These are phyloP conservation scores for Lobosporangium transversale DNA, from an alignment of 192 early-diverging fungal genomes.

Conservation along the genomic window DNA sequence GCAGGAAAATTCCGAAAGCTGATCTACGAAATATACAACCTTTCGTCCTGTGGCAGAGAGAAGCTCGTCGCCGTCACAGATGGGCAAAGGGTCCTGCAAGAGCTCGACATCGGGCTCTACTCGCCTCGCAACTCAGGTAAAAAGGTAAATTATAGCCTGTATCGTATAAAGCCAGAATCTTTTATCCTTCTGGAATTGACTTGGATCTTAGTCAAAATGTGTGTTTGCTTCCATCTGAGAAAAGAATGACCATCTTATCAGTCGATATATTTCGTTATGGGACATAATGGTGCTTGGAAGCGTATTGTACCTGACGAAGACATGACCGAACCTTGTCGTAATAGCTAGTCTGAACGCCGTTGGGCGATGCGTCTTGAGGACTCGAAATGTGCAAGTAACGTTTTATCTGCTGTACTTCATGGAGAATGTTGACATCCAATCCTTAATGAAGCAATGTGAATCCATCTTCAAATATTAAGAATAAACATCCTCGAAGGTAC, in stretches of 20 bases:
- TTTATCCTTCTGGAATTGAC: conserved; percentile 41
- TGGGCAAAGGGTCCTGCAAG: conserved; percentile 8
- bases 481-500: no score
- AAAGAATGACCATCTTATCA: conserved; percentile 43
- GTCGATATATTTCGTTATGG: conserved; percentile 23
- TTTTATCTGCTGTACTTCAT: conserved; percentile 31
- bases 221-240: conserved; percentile 29
- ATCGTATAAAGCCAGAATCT: conserved; percentile 43
- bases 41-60: no score
- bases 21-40: no score
- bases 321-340: conserved; percentile 29
- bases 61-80: no score
- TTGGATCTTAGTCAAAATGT: conserved; percentile 35
- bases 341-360: no score
- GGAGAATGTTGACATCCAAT: not conserved
- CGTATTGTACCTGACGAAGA: conserved; percentile 2
- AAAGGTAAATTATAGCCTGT: conserved; percentile 33
- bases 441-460: conserved; percentile 13
- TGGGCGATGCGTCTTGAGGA: no score
- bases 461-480: no score
- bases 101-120: conserved; percentile 8
- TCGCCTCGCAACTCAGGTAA: conserved; percentile 5
- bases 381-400: conserved; percentile 26
- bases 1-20: conserved; percentile 11
- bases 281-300: conserved; percentile 25